phyloP scores from a whole-genome alignment of 108 stramenopile genomes.

The Conticribra weissflogii region DNA sequence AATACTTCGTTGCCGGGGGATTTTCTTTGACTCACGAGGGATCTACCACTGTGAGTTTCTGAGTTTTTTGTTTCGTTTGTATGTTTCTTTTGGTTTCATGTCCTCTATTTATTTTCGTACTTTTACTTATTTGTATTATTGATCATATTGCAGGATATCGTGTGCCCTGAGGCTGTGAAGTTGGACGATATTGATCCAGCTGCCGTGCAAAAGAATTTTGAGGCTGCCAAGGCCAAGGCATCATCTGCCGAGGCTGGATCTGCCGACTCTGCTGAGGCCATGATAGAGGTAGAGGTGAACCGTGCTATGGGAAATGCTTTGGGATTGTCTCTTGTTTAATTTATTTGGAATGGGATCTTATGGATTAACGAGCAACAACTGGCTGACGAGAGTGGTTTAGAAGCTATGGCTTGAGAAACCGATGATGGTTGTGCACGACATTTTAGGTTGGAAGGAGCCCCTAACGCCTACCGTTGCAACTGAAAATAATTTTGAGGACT shows the following conservation, averaged over 20 bases:
- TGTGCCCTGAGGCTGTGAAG: constrained; percentile 96
- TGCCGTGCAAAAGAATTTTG: constrained; percentile 77
- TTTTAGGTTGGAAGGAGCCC: neutral
- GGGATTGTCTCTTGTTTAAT: constrained; percentile 68
- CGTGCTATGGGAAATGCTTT: constrained; percentile 92
- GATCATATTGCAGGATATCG: constrained; percentile 83
- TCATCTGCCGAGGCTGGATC: constrained; percentile 80
- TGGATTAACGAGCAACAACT: too few species aligned
- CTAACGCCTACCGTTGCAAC: too few species aligned
- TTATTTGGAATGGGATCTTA: neutral
- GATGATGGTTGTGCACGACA: too few species aligned
- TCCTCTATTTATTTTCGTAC: neutral
- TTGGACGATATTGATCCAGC: constrained; percentile 91
- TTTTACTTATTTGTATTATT: neutral
- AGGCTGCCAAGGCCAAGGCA: constrained; percentile 79
- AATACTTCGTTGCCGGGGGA: constrained; percentile 97
- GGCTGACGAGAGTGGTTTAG: too few species aligned
- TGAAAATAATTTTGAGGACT: neutral
- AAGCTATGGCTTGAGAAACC: too few species aligned
- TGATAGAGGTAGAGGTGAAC: constrained; percentile 95
- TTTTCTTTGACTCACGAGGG: constrained; percentile 93
- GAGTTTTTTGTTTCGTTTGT: neutral
- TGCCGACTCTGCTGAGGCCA: constrained; percentile 90
- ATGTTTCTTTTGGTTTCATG: neutral
- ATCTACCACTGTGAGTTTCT: constrained; percentile 84